A percentile compares a stretch with the other conserved stretches of the same genome.
phyloP scores from a whole-genome alignment of 2,329 filamentous ascomycete species.

The Ophiostoma ips region DNA sequence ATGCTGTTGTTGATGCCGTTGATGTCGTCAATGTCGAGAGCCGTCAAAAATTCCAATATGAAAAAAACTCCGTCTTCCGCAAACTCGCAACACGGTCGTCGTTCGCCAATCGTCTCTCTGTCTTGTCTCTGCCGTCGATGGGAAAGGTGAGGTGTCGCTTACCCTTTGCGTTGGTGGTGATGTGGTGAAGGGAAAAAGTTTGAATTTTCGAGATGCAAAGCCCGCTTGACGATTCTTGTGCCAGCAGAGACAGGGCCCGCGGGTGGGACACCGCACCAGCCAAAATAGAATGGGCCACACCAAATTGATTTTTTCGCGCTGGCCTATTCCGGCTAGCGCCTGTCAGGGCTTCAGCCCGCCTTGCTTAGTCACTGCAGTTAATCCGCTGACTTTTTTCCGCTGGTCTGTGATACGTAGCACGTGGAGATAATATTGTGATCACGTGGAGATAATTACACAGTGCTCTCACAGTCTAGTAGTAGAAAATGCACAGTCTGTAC shows the following conservation, averaged over 20 bases:
- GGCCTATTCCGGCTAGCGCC: neutral
- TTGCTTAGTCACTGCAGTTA: slow-evolving; percentile 3
- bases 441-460: too few species aligned
- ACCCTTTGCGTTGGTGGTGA: slow-evolving; percentile 13
- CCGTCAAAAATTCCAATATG: neutral
- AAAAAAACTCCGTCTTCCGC: too few species aligned
- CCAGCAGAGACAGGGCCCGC: slow-evolving; percentile 4
- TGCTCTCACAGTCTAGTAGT: too few species aligned
- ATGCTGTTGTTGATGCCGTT: neutral
- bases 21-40: neutral
- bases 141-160: slow-evolving; percentile 7
- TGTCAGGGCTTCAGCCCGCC: slow-evolving; percentile 13
- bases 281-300: slow-evolving; percentile 7
- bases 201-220: slow-evolving; percentile 12
- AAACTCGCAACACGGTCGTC: neutral
- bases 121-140: neutral
- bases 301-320: slow-evolving; percentile 12
- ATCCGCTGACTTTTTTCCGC: slow-evolving; percentile 1
- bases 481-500: too few species aligned
- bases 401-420: neutral
- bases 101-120: neutral
- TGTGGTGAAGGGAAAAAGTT: slow-evolving; percentile 8
- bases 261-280: slow-evolving; percentile 4
- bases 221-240: slow-evolving; percentile 8
- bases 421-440: too few species aligned